Percentiles rank a stretch among this genome's conserved stretches.
These are phyloP conservation scores for Cichorium intybus DNA, from an alignment of 140 eudicot genomes.

Conservation along the genomic window DNA sequence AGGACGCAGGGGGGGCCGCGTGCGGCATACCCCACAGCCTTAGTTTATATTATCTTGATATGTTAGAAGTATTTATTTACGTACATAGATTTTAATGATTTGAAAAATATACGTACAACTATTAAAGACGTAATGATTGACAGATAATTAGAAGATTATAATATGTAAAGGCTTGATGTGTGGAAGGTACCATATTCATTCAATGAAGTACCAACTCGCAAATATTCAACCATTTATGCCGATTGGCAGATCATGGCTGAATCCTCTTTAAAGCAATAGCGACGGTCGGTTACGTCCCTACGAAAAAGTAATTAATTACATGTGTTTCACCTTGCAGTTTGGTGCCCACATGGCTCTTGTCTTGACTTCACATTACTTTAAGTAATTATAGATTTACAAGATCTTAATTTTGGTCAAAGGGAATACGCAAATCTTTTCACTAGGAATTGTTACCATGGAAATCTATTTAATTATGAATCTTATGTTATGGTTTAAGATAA, in stretches of 20 bases:
- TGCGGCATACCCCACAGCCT: no score
- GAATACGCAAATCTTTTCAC: neutral
- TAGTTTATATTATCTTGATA: neutral
- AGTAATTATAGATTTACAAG: neutral
- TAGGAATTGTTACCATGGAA: neutral
- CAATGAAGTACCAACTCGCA: constrained; percentile 29
- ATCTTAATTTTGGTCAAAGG: constrained; percentile 8
- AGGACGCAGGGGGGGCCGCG: no score
- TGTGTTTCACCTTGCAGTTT: constrained; percentile 28
- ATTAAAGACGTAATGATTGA: constrained; percentile 27
- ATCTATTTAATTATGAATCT: neutral
- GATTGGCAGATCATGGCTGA: constrained; percentile 19
- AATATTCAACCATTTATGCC: constrained; percentile 26
- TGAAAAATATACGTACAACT: neutral
- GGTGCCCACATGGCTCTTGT: constrained; percentile 28
- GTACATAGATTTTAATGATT: neutral
- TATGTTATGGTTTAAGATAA: neutral
- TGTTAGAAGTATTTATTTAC: neutral
- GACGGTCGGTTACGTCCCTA: constrained; percentile 8
- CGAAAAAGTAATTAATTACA: constrained; percentile 17
- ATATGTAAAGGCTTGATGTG: constrained; percentile 11
- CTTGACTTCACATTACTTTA: constrained; percentile 12
- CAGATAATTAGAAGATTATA: constrained; percentile 14
- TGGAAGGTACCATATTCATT: constrained; percentile 36
- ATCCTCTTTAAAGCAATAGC: constrained; percentile 10